Base-by-base conservation (phyloP, 2,329 filamentous ascomycete genomes). In the Cladosporium oxysporum region DNA sequence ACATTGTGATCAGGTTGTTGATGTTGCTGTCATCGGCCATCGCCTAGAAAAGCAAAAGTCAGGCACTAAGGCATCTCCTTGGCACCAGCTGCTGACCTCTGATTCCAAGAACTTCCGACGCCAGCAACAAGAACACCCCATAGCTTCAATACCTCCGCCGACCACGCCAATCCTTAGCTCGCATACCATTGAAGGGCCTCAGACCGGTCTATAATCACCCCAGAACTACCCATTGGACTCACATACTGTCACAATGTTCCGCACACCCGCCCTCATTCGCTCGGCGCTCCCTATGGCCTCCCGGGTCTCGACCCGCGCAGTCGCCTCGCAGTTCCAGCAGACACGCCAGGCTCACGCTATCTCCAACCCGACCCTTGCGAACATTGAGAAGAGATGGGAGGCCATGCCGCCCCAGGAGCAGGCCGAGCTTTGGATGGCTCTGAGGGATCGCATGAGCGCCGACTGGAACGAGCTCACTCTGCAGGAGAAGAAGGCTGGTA, bases 331-430 rank as follows among this genome's bases (percentile, higher is more conserved):
- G 33, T 60, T 59, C 47, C 64, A 66, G 58, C 64, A 66, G 64
- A 66, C 35, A 12, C 84, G 85, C 76, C 88, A 90, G 75, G 91
- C 91, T 74, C 93, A 97, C 81, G 93, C 94, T 79, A 96, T 99
- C 83, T 96, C 93, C 78, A 98, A 97, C 85, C 95, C 96, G 74
- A 97, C 92, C 67, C 88, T 99, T 77, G 91, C 92, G 82, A 93
- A 96, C 83, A 98, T 99, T 78, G 95, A 99, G 89, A 97, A 97
- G 90, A 88, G 95, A 85, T 99, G 95, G 95, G 95, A 99, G 85
- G 88, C 85, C 70, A 93, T 98, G 91, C 93, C 94, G 67, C 92
- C 95, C 71, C 93, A 97, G 86, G 95, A 99, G 88, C 95, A 99
- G 88, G 95, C 95, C 73, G 95, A 99, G 79, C 85, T 99, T 76